These are phyloP conservation scores for Chaetothyriales sp. DNA, from an alignment of 2,329 filamentous ascomycete genomes.

Conservation along the genomic window DNA sequence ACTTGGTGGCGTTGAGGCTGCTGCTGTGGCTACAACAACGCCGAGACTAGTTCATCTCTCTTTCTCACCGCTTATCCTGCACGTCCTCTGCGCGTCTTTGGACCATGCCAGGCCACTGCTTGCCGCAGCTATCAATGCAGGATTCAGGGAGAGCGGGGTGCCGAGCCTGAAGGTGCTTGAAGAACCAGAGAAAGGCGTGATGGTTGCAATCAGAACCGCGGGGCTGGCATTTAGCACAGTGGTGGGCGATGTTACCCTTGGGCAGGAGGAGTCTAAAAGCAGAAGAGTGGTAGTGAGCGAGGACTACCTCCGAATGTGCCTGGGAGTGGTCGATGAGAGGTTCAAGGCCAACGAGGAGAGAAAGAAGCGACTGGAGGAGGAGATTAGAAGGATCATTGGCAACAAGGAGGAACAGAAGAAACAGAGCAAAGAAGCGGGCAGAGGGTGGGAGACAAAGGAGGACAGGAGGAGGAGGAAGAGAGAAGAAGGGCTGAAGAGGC, in stretches of 20 bases:
- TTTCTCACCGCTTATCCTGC: conserved; percentile 42
- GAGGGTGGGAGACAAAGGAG: conserved; percentile 16
- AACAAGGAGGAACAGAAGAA: conserved; percentile 21
- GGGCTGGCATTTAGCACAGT: conserved; percentile 71
- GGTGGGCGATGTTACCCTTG: conserved; percentile 40
- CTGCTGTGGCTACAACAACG: background rate
- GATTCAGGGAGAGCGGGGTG: conserved; percentile 81
- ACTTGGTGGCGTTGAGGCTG: too few relatives aligned
- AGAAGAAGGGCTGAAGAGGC: conserved; percentile 26
- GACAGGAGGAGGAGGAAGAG: conserved; percentile 26
- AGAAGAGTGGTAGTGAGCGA: conserved; percentile 42
- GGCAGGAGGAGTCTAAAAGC: conserved; percentile 20
- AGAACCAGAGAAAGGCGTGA: conserved; percentile 41
- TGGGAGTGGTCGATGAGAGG: conserved; percentile 54
- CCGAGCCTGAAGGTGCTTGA: conserved; percentile 40
- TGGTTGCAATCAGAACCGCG: conserved; percentile 74
- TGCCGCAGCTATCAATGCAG: conserved; percentile 59
- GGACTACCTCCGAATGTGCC: conserved; percentile 50
- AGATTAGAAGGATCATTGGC: conserved; percentile 11
- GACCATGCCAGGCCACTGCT: conserved; percentile 61
- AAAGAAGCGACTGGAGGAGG: conserved; percentile 22
- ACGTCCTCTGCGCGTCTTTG: conserved; percentile 64
- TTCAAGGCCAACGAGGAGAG: conserved; percentile 28
- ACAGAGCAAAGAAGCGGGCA: conserved; percentile 19
- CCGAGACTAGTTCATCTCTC: conserved; percentile 10